These are phyloP conservation scores for Bruguiera sexangula DNA, from an alignment of 345 rosid species.

Conservation along the genomic window DNA sequence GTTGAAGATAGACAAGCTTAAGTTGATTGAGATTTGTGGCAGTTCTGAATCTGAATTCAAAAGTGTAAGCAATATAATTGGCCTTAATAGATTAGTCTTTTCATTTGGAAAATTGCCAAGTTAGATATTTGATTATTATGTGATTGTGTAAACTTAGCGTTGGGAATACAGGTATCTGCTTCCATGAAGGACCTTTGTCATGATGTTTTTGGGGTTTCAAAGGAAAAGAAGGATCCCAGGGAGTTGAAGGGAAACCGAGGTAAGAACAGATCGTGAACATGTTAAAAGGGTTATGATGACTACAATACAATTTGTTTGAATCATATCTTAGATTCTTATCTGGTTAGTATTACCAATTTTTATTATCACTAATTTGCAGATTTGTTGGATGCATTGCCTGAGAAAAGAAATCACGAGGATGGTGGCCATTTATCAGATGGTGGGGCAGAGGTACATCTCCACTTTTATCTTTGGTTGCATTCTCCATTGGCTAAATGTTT, in stretches of 20 bases:
- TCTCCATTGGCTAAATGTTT: not conserved
- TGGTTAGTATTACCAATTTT: not conserved
- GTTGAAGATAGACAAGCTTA: constrained; percentile 82
- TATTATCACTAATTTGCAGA: constrained; percentile 29
- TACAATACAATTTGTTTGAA: not conserved
- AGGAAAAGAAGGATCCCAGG: constrained; percentile 48
- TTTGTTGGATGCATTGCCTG: constrained; percentile 62
- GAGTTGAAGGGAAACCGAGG: constrained; percentile 60
- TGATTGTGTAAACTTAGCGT: not conserved
- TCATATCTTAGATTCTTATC: not conserved
- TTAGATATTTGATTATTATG: not conserved
- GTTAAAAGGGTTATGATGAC: not conserved
- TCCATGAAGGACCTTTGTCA: constrained; percentile 67
- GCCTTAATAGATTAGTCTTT: not conserved
- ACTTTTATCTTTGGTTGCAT: not conserved
- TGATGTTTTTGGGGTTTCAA: constrained; percentile 49
- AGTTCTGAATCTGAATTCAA: constrained; percentile 82
- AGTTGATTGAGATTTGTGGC: constrained; percentile 87
- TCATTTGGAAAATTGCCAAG: not conserved
- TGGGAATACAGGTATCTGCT: constrained; percentile 42
- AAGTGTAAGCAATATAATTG: constrained; percentile 45
- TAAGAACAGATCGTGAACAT: not conserved
- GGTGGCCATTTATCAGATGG: constrained; percentile 75
- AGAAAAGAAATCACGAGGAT: constrained; percentile 66
- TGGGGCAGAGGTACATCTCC: constrained; percentile 36